phyloP scores from a whole-genome alignment of 176 grass and related monocot species.

The Zoysia pacifica region DNA sequence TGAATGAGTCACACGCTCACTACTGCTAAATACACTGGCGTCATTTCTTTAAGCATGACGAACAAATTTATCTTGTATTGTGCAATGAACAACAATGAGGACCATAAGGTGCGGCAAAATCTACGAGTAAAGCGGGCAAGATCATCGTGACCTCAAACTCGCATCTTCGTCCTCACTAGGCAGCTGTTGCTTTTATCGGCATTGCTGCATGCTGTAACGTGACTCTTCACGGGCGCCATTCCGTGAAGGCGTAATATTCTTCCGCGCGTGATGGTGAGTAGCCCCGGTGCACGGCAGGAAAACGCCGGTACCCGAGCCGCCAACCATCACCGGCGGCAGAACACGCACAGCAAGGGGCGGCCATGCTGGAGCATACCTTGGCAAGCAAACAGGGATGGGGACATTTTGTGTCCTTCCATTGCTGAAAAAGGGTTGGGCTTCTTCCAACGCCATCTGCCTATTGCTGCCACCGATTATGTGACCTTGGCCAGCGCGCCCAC shows the following conservation, averaged over 20 bases:
- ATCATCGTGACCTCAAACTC: not conserved
- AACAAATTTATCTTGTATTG: too few relatives aligned
- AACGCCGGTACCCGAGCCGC: not conserved
- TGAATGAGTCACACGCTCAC: too few relatives aligned
- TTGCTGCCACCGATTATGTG: too few relatives aligned
- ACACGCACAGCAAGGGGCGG: not conserved
- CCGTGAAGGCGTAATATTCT: not conserved
- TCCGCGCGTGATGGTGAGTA: not conserved
- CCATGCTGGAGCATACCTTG: not conserved
- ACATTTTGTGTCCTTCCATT: not conserved
- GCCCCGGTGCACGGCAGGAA: not conserved
- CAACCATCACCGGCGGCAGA: not conserved
- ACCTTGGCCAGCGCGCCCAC: not conserved
- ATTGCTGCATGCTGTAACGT: not conserved
- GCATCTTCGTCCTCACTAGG: not conserved
- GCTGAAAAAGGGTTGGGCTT: not conserved
- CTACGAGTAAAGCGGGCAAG: too few relatives aligned
- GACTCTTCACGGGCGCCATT: not conserved
- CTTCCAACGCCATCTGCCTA: not conserved
- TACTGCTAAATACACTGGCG: too few relatives aligned
- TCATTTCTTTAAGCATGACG: too few relatives aligned
- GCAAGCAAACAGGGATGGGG: not conserved
- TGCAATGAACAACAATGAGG: too few relatives aligned
- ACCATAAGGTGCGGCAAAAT: too few relatives aligned
- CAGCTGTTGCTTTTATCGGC: not conserved